phyloP scores from a whole-genome alignment of 2,329 filamentous ascomycete species.

The Ceratocystis albifundus region DNA sequence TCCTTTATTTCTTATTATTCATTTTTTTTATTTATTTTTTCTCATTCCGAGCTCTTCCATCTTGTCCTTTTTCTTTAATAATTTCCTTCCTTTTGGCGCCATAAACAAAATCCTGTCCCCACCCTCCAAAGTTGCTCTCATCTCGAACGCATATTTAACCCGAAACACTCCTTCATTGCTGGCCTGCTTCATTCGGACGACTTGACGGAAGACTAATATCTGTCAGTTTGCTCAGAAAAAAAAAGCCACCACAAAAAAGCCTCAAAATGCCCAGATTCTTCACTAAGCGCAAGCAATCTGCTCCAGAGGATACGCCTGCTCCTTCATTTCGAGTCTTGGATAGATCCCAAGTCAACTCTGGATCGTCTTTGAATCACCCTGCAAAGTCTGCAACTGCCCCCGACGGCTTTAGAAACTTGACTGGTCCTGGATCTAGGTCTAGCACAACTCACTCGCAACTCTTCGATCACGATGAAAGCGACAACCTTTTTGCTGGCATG shows the following conservation, averaged over 20 bases:
- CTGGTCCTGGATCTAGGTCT: slow-evolving; percentile 33
- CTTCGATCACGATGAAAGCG: slow-evolving; percentile 37
- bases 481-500: slow-evolving; percentile 48
- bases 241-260: slow-evolving; percentile 6
- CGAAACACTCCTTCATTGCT: slow-evolving; percentile 4
- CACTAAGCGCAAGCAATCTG: slow-evolving; percentile 48
- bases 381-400: slow-evolving; percentile 25
- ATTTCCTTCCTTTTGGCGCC: not conserved
- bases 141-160: not conserved
- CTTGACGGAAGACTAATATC: not conserved
- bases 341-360: slow-evolving; percentile 32
- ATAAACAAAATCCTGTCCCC: slow-evolving; percentile 10
- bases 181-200: slow-evolving; percentile 1
- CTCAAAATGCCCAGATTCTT: slow-evolving; percentile 53
- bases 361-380: slow-evolving; percentile 10
- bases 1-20: not conserved
- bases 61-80: not conserved
- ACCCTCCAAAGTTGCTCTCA: not conserved
- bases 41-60: not conserved
- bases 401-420: slow-evolving; percentile 43
- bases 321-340: slow-evolving; percentile 50
- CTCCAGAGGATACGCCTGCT: slow-evolving; percentile 40
- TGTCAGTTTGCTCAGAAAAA: slow-evolving; percentile 3
- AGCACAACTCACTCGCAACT: slow-evolving; percentile 30
- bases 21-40: not conserved